Evolutionary conservation across 495 filamentous ascomycete species (phyloP).

Genomic region (Collariella sp.): DNA sequence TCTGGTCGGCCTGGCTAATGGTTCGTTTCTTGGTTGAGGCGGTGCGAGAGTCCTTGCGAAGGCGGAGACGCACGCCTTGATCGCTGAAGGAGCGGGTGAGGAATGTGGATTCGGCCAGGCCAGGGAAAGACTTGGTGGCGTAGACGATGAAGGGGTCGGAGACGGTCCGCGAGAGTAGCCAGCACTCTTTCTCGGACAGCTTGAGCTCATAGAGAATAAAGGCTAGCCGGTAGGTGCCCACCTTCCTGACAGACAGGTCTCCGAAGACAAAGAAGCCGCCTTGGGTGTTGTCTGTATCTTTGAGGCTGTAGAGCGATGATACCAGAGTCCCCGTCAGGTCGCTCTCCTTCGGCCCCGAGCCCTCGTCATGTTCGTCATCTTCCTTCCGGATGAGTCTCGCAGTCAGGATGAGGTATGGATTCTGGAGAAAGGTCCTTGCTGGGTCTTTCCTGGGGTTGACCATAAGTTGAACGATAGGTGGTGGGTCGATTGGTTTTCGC

Average conservation of each 20-base stretch:
- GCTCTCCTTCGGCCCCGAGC: conserved; percentile 45
- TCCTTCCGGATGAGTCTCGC: conserved; percentile 52
- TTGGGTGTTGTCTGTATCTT: conserved; percentile 86
- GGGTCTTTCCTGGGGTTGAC: conserved; percentile 65
- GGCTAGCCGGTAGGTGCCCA: conserved; percentile 68
- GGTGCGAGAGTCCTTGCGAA: conserved; percentile 66
- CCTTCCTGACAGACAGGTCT: conserved; percentile 77
- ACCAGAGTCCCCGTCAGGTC: conserved; percentile 61
- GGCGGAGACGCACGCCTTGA: conserved; percentile 81
- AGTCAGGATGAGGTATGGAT: conserved; percentile 52
- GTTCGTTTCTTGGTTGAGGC: conserved; percentile 39
- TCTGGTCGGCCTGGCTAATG: conserved; percentile 10
- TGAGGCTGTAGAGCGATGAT: conserved; percentile 86
- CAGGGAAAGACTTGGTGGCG: conserved; percentile 71
- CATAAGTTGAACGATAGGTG: conserved; percentile 79
- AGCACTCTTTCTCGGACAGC: conserved; percentile 44
- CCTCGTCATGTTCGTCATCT: conserved; percentile 40
- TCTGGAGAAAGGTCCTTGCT: conserved; percentile 64
- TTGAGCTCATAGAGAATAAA: conserved; percentile 91
- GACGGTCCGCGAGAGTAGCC: conserved; percentile 55
- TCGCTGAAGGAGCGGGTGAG: conserved; percentile 90
- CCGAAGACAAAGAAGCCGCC: conserved; percentile 97
- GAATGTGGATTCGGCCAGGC: conserved; percentile 84
- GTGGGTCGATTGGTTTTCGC: conserved; percentile 90
- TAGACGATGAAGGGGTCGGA: conserved; percentile 72